These are phyloP conservation scores for Myriangium duriaei DNA, from an alignment of 2,329 filamentous ascomycete species.

Conservation along the genomic window DNA sequence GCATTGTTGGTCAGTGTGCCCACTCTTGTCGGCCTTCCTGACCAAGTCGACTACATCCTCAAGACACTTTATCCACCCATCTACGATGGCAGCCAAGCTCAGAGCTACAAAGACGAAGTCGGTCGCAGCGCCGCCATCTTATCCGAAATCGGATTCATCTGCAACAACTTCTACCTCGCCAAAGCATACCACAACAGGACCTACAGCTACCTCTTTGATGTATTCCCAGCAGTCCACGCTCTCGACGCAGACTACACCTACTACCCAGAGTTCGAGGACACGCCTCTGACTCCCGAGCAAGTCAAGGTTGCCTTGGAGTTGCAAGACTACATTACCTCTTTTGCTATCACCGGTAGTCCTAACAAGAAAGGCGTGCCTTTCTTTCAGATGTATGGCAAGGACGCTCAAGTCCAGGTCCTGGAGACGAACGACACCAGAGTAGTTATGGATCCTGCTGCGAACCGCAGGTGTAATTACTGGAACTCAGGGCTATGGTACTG, in stretches of 20 bases:
- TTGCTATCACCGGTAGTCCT: slow-evolving; percentile 28
- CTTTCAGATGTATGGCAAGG: slow-evolving; percentile 37
- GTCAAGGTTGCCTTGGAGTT: slow-evolving; percentile 29
- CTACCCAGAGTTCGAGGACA: slow-evolving; percentile 28
- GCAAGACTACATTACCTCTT: slow-evolving; percentile 35
- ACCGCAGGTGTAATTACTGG: slow-evolving; percentile 41
- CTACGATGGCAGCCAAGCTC: slow-evolving; percentile 31
- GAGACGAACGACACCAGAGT: slow-evolving; percentile 30
- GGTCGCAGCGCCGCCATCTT: slow-evolving; percentile 30
- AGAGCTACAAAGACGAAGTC: slow-evolving; percentile 34
- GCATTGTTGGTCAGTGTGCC: slow-evolving; percentile 20
- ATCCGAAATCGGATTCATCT: slow-evolving; percentile 34
- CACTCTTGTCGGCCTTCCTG: slow-evolving; percentile 18
- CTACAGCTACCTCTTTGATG: slow-evolving; percentile 41
- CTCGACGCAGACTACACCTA: slow-evolving; percentile 42
- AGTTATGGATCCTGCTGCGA: slow-evolving; percentile 34
- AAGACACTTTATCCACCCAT: slow-evolving; percentile 38
- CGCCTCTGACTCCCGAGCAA: slow-evolving; percentile 3
- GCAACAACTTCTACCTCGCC: slow-evolving; percentile 41
- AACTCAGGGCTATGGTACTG: slow-evolving; percentile 33
- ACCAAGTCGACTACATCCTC: slow-evolving; percentile 29
- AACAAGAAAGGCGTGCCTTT: slow-evolving; percentile 27
- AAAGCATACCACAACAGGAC: slow-evolving; percentile 34
- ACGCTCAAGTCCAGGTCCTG: slow-evolving; percentile 33
- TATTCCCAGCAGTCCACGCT: slow-evolving; percentile 42